phyloP scores from a whole-genome alignment of 2,329 filamentous ascomycete genomes.

The Stachybotrys elegans region DNA sequence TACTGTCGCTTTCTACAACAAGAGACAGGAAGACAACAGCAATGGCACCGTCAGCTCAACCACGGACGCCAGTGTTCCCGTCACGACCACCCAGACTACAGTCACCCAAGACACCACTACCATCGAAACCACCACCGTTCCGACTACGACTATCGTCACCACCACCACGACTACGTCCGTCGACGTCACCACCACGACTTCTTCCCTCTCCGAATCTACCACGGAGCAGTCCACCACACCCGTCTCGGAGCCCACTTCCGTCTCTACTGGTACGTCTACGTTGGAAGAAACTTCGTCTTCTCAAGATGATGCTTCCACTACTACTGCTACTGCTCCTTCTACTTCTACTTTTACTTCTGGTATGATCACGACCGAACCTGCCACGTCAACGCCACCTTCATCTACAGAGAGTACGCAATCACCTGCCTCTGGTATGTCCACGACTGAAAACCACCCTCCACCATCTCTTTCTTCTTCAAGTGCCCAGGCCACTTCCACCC shows the following conservation, averaged over 20 bases:
- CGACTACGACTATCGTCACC: too few species aligned
- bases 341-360: slow-evolving; percentile 7
- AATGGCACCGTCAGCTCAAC: background rate
- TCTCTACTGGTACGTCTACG: slow-evolving; percentile 19
- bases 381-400: too few species aligned
- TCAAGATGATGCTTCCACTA: slow-evolving; percentile 19
- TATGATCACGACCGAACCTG: too few species aligned
- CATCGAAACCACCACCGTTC: slow-evolving; percentile 3
- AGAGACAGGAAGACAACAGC: background rate
- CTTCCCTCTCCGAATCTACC: slow-evolving; percentile 5
- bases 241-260: slow-evolving; percentile 7
- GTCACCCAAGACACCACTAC: slow-evolving; percentile 10
- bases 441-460: slow-evolving; percentile 5
- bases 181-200: slow-evolving; percentile 5
- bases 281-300: slow-evolving; percentile 18
- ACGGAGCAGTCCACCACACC: slow-evolving; percentile 5
- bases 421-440: slow-evolving; percentile 11
- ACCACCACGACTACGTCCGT: slow-evolving; percentile 7
- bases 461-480: slow-evolving; percentile 14
- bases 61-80: background rate
- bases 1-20: background rate
- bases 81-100: slow-evolving; percentile 4
- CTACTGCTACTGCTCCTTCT: slow-evolving; percentile 19
- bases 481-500: slow-evolving; percentile 10
- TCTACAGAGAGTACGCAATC: too few species aligned